phyloP scores from a whole-genome alignment of 106 monocot genomes.

The Chionographis japonica region DNA sequence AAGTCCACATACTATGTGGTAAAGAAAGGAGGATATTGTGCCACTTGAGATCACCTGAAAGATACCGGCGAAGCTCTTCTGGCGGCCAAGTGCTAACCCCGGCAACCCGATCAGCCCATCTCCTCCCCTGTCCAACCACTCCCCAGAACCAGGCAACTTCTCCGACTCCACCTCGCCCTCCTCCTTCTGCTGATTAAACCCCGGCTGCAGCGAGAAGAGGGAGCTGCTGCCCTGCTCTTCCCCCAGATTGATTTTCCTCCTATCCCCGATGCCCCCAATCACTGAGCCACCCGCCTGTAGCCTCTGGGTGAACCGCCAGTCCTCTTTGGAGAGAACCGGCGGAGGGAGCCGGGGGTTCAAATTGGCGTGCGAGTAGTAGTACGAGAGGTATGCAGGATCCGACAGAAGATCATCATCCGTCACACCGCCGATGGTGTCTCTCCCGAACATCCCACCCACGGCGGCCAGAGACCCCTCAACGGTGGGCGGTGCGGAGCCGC shows the following conservation, averaged over 20 bases:
- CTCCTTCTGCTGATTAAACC: slow-evolving; percentile 25
- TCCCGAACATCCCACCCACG: slow-evolving; percentile 14
- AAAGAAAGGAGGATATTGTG: too few species aligned
- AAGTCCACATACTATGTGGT: too few species aligned
- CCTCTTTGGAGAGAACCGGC: slow-evolving; percentile 69
- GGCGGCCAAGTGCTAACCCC: slow-evolving; percentile 25
- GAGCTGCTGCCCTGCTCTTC: slow-evolving; percentile 21
- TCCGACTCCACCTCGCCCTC: slow-evolving; percentile 2
- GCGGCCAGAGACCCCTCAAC: slow-evolving; percentile 27
- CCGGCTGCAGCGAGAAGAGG: slow-evolving; percentile 40
- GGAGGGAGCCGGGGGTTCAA: slow-evolving; percentile 63
- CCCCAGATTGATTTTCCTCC: slow-evolving; percentile 20
- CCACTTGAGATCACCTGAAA: slow-evolving; percentile 38
- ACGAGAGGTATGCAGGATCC: slow-evolving; percentile 50
- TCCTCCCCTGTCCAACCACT: slow-evolving; percentile 39
- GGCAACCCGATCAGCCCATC: slow-evolving; percentile 45
- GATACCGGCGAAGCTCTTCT: slow-evolving; percentile 54
- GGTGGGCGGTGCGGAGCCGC: slow-evolving; percentile 36
- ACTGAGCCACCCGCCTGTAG: slow-evolving; percentile 31
- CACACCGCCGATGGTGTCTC: neutral
- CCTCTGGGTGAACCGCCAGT: slow-evolving; percentile 56
- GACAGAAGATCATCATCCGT: slow-evolving; percentile 34
- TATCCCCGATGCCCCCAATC: slow-evolving; percentile 50
- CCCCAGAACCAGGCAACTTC: slow-evolving; percentile 14
- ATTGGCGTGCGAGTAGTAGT: slow-evolving; percentile 63